phyloP scores from a whole-genome alignment of 208 protist genomes.

The Acanthamoeba lugdunensis region DNA sequence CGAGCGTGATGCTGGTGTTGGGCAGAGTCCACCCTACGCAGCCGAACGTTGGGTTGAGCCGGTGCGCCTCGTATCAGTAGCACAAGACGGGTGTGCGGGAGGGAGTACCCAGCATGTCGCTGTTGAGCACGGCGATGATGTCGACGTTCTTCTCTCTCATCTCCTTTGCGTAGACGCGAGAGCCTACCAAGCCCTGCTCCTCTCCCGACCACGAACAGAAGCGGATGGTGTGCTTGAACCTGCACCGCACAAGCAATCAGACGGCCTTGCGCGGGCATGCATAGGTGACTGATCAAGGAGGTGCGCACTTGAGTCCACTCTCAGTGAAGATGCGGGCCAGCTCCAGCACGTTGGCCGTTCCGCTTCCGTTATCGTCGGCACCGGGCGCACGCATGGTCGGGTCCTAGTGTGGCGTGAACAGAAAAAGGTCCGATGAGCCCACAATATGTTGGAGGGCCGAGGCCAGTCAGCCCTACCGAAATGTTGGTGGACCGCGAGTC shows the following conservation, averaged over 20 bases:
- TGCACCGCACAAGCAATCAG: background rate
- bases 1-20: background rate
- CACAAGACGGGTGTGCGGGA: background rate
- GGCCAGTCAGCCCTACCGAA: background rate
- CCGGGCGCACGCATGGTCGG: slow-evolving; percentile 71
- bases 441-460: background rate
- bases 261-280: too few species aligned
- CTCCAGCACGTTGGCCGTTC: slow-evolving; percentile 72
- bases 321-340: slow-evolving; percentile 66
- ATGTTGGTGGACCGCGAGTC: slow-evolving; percentile 65
- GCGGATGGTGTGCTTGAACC: slow-evolving; percentile 66
- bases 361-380: slow-evolving; percentile 76
- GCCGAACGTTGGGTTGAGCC: background rate
- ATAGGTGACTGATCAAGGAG: background rate
- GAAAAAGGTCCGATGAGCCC: background rate
- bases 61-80: too few species aligned
- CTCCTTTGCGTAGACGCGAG: slow-evolving; percentile 34
- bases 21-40: slow-evolving; percentile 44
- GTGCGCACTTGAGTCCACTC: slow-evolving; percentile 51
- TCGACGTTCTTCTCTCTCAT: slow-evolving; percentile 9
- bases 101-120: slow-evolving; percentile 58
- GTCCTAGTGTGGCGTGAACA: background rate
- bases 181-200: slow-evolving; percentile 61
- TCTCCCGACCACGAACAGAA: slow-evolving; percentile 71
- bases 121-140: slow-evolving; percentile 68